Conservation (phyloP, 345 rosid genomes). For the Schrenkiella parvula region DNA sequence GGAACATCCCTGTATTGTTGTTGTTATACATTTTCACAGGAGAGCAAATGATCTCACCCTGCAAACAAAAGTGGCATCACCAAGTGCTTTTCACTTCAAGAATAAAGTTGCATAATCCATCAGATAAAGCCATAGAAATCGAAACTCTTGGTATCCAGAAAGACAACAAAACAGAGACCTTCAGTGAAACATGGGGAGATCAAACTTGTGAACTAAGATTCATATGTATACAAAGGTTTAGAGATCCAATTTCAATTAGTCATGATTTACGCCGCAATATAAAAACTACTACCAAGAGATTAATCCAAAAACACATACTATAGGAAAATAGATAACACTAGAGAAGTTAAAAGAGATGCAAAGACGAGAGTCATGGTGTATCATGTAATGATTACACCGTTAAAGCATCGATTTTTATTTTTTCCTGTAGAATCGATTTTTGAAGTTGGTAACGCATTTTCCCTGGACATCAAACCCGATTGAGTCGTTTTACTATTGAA, state of each 20-base stretch:
- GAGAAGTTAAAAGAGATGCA: neutral
- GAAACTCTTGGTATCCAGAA: neutral
- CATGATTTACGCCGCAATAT: neutral
- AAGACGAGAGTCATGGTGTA: neutral
- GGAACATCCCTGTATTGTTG: neutral
- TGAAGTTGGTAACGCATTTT: neutral
- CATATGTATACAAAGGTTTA: neutral
- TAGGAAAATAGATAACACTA: neutral
- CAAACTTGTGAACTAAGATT: neutral
- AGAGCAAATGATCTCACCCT: neutral
- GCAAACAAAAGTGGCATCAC: neutral
- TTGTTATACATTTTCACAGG: slow-evolving; percentile 16
- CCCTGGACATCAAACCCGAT: neutral
- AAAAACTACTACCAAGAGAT: neutral
- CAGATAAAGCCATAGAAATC: neutral
- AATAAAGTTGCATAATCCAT: neutral
- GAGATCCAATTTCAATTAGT: neutral
- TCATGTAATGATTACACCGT: neutral
- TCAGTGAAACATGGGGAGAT: neutral
- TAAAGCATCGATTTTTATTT: neutral
- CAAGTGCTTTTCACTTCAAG: neutral
- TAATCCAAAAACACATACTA: neutral
- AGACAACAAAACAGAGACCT: neutral
- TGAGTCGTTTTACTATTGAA: neutral
- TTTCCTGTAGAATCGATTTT: neutral